phyloP scores from a whole-genome alignment of 495 filamentous ascomycete species.

The Cercophora scortea region DNA sequence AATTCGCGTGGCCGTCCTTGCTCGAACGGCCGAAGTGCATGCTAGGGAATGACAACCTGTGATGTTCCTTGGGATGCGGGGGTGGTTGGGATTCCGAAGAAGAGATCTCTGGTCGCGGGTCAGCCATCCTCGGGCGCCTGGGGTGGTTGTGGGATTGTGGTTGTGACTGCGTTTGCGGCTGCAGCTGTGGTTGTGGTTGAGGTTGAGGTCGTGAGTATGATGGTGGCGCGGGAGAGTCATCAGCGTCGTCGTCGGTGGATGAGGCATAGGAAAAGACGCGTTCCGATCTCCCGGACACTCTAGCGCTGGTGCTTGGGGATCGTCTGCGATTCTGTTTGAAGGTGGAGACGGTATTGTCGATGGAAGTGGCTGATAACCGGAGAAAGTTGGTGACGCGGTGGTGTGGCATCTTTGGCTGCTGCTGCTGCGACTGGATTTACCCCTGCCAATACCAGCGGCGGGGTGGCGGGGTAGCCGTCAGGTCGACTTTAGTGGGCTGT shows the following conservation, averaged over 20 bases:
- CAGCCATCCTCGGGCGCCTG: conserved; percentile 17
- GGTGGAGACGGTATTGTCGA: conserved; percentile 23
- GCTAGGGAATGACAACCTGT: conserved; percentile 39
- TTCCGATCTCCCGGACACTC: conserved; percentile 16
- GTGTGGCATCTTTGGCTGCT: conserved; percentile 29
- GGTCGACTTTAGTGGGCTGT: neutral
- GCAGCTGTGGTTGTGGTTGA: conserved; percentile 1
- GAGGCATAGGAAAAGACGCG: conserved; percentile 27
- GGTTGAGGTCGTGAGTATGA: too few relatives aligned
- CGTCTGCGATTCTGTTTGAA: conserved; percentile 22
- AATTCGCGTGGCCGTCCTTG: conserved; percentile 31
- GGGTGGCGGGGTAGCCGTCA: conserved; percentile 4
- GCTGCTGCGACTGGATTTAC: neutral
- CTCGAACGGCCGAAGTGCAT: conserved; percentile 40
- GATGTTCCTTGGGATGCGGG: conserved; percentile 24
- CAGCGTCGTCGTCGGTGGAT: conserved; percentile 23
- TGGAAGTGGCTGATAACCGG: conserved; percentile 28
- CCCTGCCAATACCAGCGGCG: conserved; percentile 4
- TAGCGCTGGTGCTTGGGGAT: conserved; percentile 17
- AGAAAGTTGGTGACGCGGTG: conserved; percentile 45
- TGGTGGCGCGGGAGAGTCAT: too few relatives aligned
- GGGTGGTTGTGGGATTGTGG: conserved; percentile 7
- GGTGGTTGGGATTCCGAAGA: too few relatives aligned
- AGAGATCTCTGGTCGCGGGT: conserved; percentile 3
- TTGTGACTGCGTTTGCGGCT: neutral